phyloP scores from a whole-genome alignment of 2,329 filamentous ascomycete species.

The Ceratocystis variospora region DNA sequence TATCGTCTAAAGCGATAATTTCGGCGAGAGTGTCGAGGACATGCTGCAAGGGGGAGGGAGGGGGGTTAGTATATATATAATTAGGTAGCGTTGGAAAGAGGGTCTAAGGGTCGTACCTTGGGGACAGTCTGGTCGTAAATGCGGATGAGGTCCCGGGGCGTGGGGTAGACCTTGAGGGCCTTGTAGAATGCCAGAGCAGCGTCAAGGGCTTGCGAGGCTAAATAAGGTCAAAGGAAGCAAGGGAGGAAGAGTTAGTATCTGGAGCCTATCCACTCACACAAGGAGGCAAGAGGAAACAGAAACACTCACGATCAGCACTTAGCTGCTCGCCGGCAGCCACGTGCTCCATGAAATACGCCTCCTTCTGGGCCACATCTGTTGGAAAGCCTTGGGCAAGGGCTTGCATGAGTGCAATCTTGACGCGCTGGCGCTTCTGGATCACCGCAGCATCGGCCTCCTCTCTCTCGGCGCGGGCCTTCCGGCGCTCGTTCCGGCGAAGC shows the following conservation, averaged over 20 bases:
- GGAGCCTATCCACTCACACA: not conserved
- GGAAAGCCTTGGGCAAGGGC: constrained; percentile 90
- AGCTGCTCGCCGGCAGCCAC: constrained; percentile 78
- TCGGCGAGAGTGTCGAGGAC: constrained; percentile 92
- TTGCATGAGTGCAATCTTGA: constrained; percentile 62
- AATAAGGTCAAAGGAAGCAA: not conserved
- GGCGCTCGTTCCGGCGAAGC: constrained; percentile 62
- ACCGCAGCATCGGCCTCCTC: constrained; percentile 54
- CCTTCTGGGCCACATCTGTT: constrained; percentile 76
- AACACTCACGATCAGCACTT: constrained; percentile 62
- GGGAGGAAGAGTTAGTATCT: not conserved
- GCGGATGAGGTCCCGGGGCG: constrained; percentile 77
- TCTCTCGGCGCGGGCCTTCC: constrained; percentile 56
- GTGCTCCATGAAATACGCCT: constrained; percentile 93
- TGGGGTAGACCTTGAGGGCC: constrained; percentile 95
- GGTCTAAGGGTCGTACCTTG: constrained; percentile 47
- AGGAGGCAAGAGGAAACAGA: not conserved
- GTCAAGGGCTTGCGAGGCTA: constrained; percentile 58
- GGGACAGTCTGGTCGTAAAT: constrained; percentile 99
- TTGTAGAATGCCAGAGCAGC: constrained; percentile 95
- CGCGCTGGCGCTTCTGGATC: constrained; percentile 54
- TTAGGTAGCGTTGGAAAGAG: not conserved
- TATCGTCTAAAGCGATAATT: constrained; percentile 89
- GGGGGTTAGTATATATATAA: not conserved
- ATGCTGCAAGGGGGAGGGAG: constrained; percentile 37